Evolutionary conservation across 83 land plant species (phyloP).

Genomic region (Picea abies): DNA sequence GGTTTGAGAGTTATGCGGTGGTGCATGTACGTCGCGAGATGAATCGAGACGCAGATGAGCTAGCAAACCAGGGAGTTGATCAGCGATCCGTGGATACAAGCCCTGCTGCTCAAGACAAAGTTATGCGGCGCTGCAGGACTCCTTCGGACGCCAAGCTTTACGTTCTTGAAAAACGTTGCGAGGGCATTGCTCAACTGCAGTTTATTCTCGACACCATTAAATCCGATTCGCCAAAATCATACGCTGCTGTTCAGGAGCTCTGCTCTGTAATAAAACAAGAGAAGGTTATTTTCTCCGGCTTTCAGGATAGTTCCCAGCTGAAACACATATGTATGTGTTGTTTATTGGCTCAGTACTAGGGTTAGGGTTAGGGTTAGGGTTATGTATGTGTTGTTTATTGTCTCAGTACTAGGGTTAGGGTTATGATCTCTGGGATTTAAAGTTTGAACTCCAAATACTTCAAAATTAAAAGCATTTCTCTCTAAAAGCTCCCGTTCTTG

Average conservation of each 20-base stretch:
- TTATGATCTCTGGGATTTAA: too few species aligned
- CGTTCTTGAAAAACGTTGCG: background rate
- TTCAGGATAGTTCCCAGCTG: too few species aligned
- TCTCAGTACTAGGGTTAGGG: too few species aligned
- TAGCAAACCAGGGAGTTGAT: background rate
- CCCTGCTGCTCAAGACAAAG: background rate
- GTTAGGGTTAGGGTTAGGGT: too few species aligned
- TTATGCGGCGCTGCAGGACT: background rate
- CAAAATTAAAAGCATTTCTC: too few species aligned
- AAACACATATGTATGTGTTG: too few species aligned
- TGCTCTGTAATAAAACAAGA: too few species aligned
- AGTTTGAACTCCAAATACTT: too few species aligned
- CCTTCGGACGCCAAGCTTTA: background rate
- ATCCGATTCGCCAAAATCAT: background rate
- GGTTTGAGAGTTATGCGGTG: background rate
- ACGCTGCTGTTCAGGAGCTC: background rate
- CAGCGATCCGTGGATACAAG: background rate
- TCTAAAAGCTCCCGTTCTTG: too few species aligned
- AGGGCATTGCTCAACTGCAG: background rate
- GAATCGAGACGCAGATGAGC: background rate
- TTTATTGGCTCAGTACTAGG: too few species aligned
- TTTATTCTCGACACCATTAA: background rate
- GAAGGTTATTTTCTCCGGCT: too few species aligned
- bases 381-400: too few species aligned
- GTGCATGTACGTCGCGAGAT: background rate